These are phyloP conservation scores for Blastobotrys buckinghamii DNA, from an alignment of 1,139 yeast genomes.

Conservation along the genomic window DNA sequence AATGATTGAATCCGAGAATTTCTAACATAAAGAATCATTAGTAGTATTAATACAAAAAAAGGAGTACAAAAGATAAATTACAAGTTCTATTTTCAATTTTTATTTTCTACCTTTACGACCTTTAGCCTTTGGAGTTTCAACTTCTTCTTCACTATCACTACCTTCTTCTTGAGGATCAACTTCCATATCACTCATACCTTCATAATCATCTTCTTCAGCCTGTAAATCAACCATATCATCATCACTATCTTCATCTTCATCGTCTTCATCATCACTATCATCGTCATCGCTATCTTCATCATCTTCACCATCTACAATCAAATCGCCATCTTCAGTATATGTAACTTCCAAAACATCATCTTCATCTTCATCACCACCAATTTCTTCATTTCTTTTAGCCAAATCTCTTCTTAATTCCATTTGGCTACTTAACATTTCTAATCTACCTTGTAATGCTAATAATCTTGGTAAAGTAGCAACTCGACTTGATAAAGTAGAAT, in stretches of 20 bases:
- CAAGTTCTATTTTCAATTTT: too few relatives aligned
- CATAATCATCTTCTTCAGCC: conserved; percentile 20
- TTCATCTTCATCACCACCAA: conserved; percentile 24
- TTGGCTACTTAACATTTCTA: conserved; percentile 67
- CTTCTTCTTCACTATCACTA: conserved; percentile 25
- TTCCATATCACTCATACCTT: conserved; percentile 26
- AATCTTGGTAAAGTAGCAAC: conserved; percentile 73
- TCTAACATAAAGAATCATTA: too few relatives aligned
- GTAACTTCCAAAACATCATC: conserved; percentile 42
- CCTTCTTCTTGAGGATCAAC: conserved; percentile 27
- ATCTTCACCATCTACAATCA: conserved; percentile 39
- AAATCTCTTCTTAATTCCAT: conserved; percentile 59
- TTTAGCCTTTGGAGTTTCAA: conserved; percentile 17
- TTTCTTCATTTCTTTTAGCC: conserved; percentile 34
- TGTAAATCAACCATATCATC: conserved; percentile 21
- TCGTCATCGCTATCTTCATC: conserved; percentile 38
- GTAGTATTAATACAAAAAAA: too few relatives aligned
- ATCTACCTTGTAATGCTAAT: conserved; percentile 75
- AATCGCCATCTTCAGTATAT: conserved; percentile 49
- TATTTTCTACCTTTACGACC: background rate
- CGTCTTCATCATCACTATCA: conserved; percentile 34
- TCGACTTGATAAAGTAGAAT: conserved; percentile 67
- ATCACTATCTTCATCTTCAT: conserved; percentile 28
- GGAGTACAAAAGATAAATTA: background rate
- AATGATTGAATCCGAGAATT: too few relatives aligned